Conservation (phyloP, 495 filamentous ascomycete species). For the Penicillium riverlandense region DNA sequence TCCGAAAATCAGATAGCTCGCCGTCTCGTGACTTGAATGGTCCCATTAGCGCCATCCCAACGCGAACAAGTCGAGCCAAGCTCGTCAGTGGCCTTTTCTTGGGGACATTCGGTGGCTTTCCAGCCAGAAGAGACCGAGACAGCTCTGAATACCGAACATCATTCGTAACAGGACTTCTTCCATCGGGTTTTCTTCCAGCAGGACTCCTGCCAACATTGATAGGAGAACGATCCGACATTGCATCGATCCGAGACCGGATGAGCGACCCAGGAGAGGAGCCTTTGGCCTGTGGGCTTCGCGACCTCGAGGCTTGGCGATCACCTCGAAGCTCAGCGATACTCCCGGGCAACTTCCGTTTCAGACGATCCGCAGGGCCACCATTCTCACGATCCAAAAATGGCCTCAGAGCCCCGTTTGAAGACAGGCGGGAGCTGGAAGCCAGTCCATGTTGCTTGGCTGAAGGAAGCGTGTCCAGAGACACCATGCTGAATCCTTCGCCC, state of each 20-base stretch:
- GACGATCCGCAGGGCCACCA: slow-evolving; percentile 16
- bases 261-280: not conserved
- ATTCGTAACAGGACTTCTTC: not conserved
- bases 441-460: slow-evolving; percentile 35
- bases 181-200: no score
- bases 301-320: slow-evolving; percentile 8
- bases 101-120: not conserved
- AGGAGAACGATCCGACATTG: not conserved
- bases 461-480: slow-evolving; percentile 46
- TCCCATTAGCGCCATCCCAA: slow-evolving; percentile 41
- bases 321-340: slow-evolving; percentile 12
- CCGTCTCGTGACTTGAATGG: slow-evolving; percentile 25
- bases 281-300: slow-evolving; percentile 7
- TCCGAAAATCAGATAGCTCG: slow-evolving; percentile 1
- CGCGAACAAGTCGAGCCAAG: slow-evolving; percentile 35
- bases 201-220: not conserved
- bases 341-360: slow-evolving; percentile 24
- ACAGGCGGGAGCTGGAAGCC: slow-evolving; percentile 13
- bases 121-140: slow-evolving; percentile 1
- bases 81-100: slow-evolving; percentile 17
- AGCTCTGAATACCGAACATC: slow-evolving; percentile 14
- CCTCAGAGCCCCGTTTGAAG: slow-evolving; percentile 15
- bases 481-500: slow-evolving; percentile 55
- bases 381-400: slow-evolving; percentile 22
- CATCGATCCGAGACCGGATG: not conserved